phyloP scores from a whole-genome alignment of 345 rosid genomes.

The Lepidium didymum region DNA sequence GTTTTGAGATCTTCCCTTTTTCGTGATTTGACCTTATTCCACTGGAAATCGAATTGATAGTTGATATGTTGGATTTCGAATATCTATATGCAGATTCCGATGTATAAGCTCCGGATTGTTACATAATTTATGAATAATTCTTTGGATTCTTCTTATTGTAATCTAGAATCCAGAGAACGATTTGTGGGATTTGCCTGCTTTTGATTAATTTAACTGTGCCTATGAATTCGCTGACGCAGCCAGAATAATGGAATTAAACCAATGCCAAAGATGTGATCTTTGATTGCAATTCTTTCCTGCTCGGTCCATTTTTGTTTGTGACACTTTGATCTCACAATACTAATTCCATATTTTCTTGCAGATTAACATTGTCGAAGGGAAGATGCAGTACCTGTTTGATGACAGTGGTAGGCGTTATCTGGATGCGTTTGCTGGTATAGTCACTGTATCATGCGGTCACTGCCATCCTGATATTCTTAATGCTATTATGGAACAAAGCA shows the following conservation, averaged over 20 bases:
- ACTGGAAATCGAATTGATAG: neutral
- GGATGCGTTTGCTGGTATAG: slow-evolving; percentile 90
- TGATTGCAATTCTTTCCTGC: neutral
- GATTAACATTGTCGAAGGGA: slow-evolving; percentile 95
- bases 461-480: slow-evolving; percentile 80
- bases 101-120: neutral
- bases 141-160: neutral
- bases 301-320: neutral
- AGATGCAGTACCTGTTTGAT: slow-evolving; percentile 94
- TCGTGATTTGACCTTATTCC: neutral
- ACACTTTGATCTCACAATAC: neutral
- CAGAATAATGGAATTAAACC: neutral
- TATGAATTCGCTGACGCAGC: neutral
- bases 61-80: neutral
- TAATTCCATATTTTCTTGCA: slow-evolving; percentile 1
- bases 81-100: neutral
- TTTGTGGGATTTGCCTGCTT: neutral
- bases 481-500: slow-evolving; percentile 69
- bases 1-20: neutral
- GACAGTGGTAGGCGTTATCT: slow-evolving; percentile 71
- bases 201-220: neutral
- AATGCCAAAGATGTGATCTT: neutral
- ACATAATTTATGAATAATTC: neutral
- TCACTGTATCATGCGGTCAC: slow-evolving; percentile 89
- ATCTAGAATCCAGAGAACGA: neutral